Percentiles rank a stretch among this genome's conserved stretches.
These are phyloP conservation scores for Endoconidiophora polonica DNA, from an alignment of 2,329 filamentous ascomycete species.

Conservation along the genomic window DNA sequence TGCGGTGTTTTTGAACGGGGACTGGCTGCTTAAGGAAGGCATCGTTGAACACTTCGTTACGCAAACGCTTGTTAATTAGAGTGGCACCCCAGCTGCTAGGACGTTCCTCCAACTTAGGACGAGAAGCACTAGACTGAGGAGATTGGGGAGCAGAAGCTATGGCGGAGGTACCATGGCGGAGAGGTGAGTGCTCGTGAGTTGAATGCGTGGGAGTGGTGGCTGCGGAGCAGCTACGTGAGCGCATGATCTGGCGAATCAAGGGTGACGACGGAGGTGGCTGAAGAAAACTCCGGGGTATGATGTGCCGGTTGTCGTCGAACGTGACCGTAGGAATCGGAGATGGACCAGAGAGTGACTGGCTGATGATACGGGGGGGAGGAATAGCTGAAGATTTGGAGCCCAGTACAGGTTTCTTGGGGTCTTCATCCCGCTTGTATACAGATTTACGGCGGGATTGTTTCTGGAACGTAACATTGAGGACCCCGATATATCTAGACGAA, in stretches of 20 bases:
- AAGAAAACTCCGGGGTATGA: slow-evolving; percentile 72
- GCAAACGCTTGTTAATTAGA: slow-evolving; percentile 70
- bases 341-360: slow-evolving; percentile 53
- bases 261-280: slow-evolving; percentile 26
- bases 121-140: slow-evolving; percentile 19
- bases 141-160: slow-evolving; percentile 10
- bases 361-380: slow-evolving; percentile 29
- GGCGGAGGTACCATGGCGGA: background rate
- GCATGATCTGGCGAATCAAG: slow-evolving; percentile 11
- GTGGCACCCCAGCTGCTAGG: slow-evolving; percentile 75
- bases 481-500: slow-evolving; percentile 68
- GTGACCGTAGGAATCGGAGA: slow-evolving; percentile 74
- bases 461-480: slow-evolving; percentile 88
- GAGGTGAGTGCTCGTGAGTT: background rate
- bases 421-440: slow-evolving; percentile 33
- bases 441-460: slow-evolving; percentile 57
- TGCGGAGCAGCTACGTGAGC: slow-evolving; percentile 10
- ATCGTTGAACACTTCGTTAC: slow-evolving; percentile 83
- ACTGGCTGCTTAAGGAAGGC: slow-evolving; percentile 77
- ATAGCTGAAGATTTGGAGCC: slow-evolving; percentile 2
- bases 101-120: slow-evolving; percentile 35
- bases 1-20: slow-evolving; percentile 59
- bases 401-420: slow-evolving; percentile 15
- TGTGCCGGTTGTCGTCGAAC: slow-evolving; percentile 85
- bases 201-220: slow-evolving; percentile 5